Evolutionary conservation across 805 yeast genomes (phyloP), one percentile per base, ranked within the genome.

Genomic region (Wickerhamomyces hampshirensis): DNA sequence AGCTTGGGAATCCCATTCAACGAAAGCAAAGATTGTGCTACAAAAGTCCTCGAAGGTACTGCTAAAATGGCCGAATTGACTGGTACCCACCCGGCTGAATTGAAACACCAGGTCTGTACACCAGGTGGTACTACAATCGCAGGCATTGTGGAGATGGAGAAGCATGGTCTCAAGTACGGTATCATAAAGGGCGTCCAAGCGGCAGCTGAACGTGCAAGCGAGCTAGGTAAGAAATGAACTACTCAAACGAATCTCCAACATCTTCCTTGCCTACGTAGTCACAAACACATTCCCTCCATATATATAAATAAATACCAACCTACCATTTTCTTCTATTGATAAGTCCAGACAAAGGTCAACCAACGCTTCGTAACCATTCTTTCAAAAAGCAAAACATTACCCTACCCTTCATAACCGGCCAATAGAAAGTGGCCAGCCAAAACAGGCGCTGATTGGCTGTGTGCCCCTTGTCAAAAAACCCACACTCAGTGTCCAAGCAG

Each of bases 61-160:
- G 91, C 93, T 12, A 80, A 78, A 62, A 84, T 93, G 96, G 89
- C 82, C 1, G 73, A 80, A 44, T 75, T 77, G 47, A 80, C 88
- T 9, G 88, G 86, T 4, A 76, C 71, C 30, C 96, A 91, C 55
- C 98, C 98, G 9, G 91, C 93, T 14, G 86, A 75, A 10, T 71
- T 93, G 58, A 85, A 85, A 57, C 79, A 84, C 57, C 81, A 80
- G 50, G 93, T 93, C 7, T 88, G 96, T 57, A 93, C 98, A 0
- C 98, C 98, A 17, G 98, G 93, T 21, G 98, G 98, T 23, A 89
- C 97, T 34, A 93, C 98, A 4, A 93, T 93, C 58, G 95, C 95
- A 8, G 98, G 98, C 0, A 67, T 93, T 40, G 72, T 91, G 60
- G 86, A 80, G 46, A 78, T 93, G 82, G 98, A 93, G 66, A 96